A percentile compares a stretch with the other conserved stretches of the same genome.
phyloP scores from a whole-genome alignment of 2,329 filamentous ascomycete genomes.

The Onygenales sp. region DNA sequence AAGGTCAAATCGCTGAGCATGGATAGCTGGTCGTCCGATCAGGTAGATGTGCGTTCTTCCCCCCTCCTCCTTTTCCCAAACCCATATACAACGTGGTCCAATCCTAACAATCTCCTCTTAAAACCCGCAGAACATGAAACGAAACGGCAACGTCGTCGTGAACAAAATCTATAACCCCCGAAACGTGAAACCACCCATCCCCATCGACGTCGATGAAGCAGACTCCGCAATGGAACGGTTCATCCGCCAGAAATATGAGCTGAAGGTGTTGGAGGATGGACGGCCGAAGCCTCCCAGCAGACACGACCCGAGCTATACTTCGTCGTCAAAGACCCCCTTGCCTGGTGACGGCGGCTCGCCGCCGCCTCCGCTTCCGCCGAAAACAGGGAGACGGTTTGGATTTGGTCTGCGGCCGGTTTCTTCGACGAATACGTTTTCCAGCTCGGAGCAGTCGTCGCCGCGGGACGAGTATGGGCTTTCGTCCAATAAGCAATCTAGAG shows the following conservation, averaged over 20 bases:
- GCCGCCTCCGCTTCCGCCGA: slow-evolving; percentile 45
- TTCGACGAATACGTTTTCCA: slow-evolving; percentile 57
- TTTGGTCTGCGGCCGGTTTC: slow-evolving; percentile 60
- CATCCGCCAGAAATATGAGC: slow-evolving; percentile 88
- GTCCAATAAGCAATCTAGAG: slow-evolving; percentile 55
- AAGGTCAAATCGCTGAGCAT: slow-evolving; percentile 98
- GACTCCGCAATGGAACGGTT: slow-evolving; percentile 93
- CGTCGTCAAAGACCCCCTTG: slow-evolving; percentile 32
- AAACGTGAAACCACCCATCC: slow-evolving; percentile 71
- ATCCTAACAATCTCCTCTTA: too few relatives aligned
- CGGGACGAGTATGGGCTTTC: slow-evolving; percentile 23
- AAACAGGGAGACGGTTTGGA: slow-evolving; percentile 51
- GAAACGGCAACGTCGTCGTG: slow-evolving; percentile 73
- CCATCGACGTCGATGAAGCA: slow-evolving; percentile 82
- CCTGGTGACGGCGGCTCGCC: slow-evolving; percentile 39
- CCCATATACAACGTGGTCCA: slow-evolving; percentile 11
- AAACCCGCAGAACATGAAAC: slow-evolving; percentile 71
- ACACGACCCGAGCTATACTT: slow-evolving; percentile 48
- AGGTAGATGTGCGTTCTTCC: slow-evolving; percentile 68
- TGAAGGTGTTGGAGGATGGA: slow-evolving; percentile 43
- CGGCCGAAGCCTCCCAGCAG: slow-evolving; percentile 38
- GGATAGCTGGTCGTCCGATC: slow-evolving; percentile 93
- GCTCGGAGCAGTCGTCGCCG: slow-evolving; percentile 46
- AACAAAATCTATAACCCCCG: slow-evolving; percentile 87
- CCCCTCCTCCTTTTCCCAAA: background rate